These are phyloP conservation scores for Mortierella sp. DNA, from an alignment of 371 early-diverging fungal species.

Conservation along the genomic window DNA sequence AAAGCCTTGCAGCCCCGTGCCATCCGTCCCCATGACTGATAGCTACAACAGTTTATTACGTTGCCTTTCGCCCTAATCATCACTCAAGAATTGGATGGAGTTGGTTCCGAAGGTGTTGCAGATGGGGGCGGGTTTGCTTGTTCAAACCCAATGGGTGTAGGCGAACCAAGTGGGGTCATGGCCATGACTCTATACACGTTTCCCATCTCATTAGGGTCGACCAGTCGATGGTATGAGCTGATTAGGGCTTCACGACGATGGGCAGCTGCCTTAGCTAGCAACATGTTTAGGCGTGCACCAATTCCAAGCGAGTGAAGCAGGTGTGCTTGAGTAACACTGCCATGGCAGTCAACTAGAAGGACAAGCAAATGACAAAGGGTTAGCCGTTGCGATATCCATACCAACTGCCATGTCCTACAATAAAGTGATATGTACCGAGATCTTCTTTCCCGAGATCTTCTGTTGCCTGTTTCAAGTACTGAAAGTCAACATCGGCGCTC, in stretches of 20 bases:
- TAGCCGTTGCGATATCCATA: no score
- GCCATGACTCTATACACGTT: slow-evolving; percentile 83
- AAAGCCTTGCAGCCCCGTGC: no score
- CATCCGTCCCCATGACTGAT: no score
- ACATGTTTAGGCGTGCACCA: slow-evolving; percentile 74
- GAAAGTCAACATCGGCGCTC: slow-evolving; percentile 94
- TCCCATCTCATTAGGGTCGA: slow-evolving; percentile 82
- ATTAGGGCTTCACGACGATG: slow-evolving; percentile 70
- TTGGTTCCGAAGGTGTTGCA: background rate
- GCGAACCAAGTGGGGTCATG: slow-evolving; percentile 57
- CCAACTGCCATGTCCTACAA: no score
- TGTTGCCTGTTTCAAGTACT: slow-evolving; percentile 73
- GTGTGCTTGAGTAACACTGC: slow-evolving; percentile 85
- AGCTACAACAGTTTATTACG: no score
- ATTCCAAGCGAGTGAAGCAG: slow-evolving; percentile 91
- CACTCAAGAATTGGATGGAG: slow-evolving; percentile 13
- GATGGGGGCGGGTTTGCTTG: slow-evolving; percentile 3
- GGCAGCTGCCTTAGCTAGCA: slow-evolving; percentile 70
- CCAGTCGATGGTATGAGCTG: slow-evolving; percentile 76
- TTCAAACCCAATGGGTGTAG: slow-evolving; percentile 41
- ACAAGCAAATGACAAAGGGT: background rate
- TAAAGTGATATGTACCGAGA: no score
- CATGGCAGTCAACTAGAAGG: slow-evolving; percentile 66
- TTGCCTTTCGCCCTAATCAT: no score
- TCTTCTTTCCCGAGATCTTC: slow-evolving; percentile 60